These are phyloP conservation scores for Pleurotus ostreatus DNA, from an alignment of 768 basidiomycete species.

Conservation along the genomic window DNA sequence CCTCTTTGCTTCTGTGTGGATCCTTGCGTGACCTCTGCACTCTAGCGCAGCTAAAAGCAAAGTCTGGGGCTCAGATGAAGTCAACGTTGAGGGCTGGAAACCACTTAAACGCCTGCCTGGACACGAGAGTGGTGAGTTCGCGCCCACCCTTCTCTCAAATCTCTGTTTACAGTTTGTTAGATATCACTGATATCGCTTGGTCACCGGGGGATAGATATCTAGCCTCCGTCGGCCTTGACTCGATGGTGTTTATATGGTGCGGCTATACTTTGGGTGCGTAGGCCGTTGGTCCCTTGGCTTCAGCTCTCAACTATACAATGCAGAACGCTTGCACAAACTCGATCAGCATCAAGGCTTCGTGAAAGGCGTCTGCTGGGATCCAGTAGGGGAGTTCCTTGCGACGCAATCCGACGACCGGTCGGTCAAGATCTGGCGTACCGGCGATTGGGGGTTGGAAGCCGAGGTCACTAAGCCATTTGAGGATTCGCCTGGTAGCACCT, in stretches of 20 bases:
- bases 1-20: conserved; percentile 7
- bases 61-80: conserved; percentile 92
- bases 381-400: conserved; percentile 96
- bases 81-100: conserved; percentile 98
- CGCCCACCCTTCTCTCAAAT: background rate
- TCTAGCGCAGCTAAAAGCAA: conserved; percentile 73
- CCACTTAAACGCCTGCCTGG: conserved; percentile 88
- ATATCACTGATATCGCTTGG: conserved; percentile 96
- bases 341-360: conserved; percentile 94
- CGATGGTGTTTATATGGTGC: conserved; percentile 90
- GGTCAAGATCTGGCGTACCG: conserved; percentile 95
- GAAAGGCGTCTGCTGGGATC: conserved; percentile 99
- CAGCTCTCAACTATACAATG: conserved; percentile 2
- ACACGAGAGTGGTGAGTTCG: conserved; percentile 81
- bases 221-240: conserved; percentile 92
- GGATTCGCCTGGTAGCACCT: conserved; percentile 87
- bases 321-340: conserved; percentile 81
- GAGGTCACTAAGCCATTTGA: conserved; percentile 89
- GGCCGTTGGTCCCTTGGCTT: background rate
- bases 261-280: conserved; percentile 80
- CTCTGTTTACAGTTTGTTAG: conserved; percentile 33
- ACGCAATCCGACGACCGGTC: conserved; percentile 96
- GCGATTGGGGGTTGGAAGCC: conserved; percentile 84
- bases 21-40: background rate
- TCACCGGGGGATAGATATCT: conserved; percentile 88